Evolutionary conservation across 2,329 filamentous ascomycete genomes (phyloP).

Genomic region (Aschersonia sp.): DNA sequence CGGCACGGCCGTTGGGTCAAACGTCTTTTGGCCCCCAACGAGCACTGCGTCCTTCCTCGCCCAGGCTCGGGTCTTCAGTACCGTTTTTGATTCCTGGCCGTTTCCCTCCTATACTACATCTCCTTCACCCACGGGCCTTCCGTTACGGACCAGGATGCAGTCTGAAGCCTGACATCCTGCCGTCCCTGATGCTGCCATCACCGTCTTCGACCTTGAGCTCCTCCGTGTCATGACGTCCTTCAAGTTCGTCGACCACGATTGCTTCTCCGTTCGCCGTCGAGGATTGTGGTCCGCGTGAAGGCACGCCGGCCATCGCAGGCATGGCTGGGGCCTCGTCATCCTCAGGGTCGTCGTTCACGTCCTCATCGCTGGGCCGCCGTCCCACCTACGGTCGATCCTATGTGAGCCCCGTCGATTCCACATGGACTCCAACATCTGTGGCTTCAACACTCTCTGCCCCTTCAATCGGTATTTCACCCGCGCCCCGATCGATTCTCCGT

Average conservation of each 20-base stretch:
- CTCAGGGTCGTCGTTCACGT: constrained; percentile 32
- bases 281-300: background rate
- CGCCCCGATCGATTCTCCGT: constrained; percentile 23
- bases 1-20: too few species aligned
- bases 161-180: too few species aligned
- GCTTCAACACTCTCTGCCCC: constrained; percentile 28
- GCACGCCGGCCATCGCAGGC: constrained; percentile 5
- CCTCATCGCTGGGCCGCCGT: constrained; percentile 27
- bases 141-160: too few species aligned
- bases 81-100: too few species aligned
- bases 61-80: too few species aligned
- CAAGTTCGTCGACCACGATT: background rate
- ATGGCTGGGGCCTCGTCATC: constrained; percentile 27
- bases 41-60: too few species aligned
- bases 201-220: too few species aligned
- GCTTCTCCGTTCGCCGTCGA: background rate
- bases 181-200: too few species aligned
- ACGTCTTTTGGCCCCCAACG: too few species aligned
- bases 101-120: too few species aligned
- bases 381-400: constrained; percentile 26
- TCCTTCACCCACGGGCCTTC: too few species aligned
- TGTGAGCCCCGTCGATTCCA: constrained; percentile 27
- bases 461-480: constrained; percentile 19
- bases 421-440: constrained; percentile 30
- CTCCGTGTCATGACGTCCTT: background rate